phyloP scores from a whole-genome alignment of 768 basidiomycete genomes.

The Lactarius akahatsu region DNA sequence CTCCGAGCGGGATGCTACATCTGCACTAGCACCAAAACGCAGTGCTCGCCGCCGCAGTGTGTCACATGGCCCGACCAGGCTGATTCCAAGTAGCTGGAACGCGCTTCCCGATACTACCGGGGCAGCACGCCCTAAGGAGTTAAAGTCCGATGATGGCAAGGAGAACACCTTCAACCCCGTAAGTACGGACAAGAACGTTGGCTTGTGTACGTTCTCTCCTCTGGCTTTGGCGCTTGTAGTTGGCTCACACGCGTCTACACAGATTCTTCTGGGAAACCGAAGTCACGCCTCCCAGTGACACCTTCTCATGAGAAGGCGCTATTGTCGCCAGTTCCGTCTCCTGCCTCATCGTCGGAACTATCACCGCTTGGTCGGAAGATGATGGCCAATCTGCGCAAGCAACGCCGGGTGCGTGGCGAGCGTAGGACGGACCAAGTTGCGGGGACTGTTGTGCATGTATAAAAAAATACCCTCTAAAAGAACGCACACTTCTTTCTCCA shows the following conservation, averaged over 20 bases:
- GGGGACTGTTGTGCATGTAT: conserved; percentile 7
- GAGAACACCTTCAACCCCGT: conserved; percentile 22
- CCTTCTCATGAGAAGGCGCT: conserved; percentile 45
- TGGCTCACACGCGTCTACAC: neutral
- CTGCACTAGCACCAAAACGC: conserved; percentile 7
- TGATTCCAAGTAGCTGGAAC: neutral
- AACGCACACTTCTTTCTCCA: neutral
- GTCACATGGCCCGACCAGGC: conserved; percentile 15
- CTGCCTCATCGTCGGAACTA: conserved; percentile 70
- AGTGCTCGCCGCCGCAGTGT: conserved; percentile 20
- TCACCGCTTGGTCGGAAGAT: conserved; percentile 66
- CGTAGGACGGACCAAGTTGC: conserved; percentile 18
- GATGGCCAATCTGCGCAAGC: conserved; percentile 60
- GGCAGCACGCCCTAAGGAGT: conserved; percentile 3
- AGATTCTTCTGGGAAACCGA: conserved; percentile 15
- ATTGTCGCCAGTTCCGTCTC: conserved; percentile 49
- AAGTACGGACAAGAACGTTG: neutral
- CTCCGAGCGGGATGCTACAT: neutral
- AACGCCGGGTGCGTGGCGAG: conserved; percentile 33
- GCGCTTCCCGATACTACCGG: neutral
- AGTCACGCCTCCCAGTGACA: conserved; percentile 39
- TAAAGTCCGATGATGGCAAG: conserved; percentile 14
- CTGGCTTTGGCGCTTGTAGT: neutral
- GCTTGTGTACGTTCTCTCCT: conserved; percentile 3
- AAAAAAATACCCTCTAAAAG: neutral